These are phyloP conservation scores for Parascedosporium putredinis DNA, from an alignment of 2,329 filamentous ascomycete genomes.

Conservation along the genomic window DNA sequence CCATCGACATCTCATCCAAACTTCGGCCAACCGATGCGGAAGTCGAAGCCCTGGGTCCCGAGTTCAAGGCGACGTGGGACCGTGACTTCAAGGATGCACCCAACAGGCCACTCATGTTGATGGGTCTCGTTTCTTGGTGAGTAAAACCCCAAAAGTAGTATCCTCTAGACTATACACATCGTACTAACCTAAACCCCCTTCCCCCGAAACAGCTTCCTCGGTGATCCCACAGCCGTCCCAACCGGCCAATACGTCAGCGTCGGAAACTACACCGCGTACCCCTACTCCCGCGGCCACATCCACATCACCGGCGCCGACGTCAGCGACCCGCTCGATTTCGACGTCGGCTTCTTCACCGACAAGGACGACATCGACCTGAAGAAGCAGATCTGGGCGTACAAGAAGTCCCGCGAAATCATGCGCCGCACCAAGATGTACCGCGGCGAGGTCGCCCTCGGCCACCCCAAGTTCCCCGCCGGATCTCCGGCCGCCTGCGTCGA, in stretches of 20 bases:
- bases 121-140: slow-evolving; percentile 11
- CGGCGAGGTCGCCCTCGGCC: slow-evolving; percentile 31
- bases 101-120: slow-evolving; percentile 17
- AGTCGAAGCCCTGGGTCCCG: slow-evolving; percentile 35
- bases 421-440: slow-evolving; percentile 45
- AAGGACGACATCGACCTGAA: slow-evolving; percentile 43
- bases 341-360: slow-evolving; percentile 40
- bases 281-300: slow-evolving; percentile 47
- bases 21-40: slow-evolving; percentile 42
- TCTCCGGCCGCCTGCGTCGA: slow-evolving; percentile 35
- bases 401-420: slow-evolving; percentile 51
- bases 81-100: slow-evolving; percentile 30
- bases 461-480: slow-evolving; percentile 31
- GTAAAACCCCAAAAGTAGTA: slow-evolving; percentile 10
- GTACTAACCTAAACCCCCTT: not conserved
- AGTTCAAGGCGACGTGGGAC: slow-evolving; percentile 40
- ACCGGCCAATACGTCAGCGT: slow-evolving; percentile 37
- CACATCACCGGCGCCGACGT: slow-evolving; percentile 35
- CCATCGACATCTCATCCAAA: slow-evolving; percentile 40
- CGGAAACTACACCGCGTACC: slow-evolving; percentile 45
- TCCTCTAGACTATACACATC: too few species aligned
- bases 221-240: slow-evolving; percentile 26
- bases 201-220: slow-evolving; percentile 13
- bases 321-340: slow-evolving; percentile 34
- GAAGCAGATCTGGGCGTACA: slow-evolving; percentile 55